phyloP scores from a whole-genome alignment of 2,329 filamentous ascomycete genomes.

The Rugonectria rugulosa region DNA sequence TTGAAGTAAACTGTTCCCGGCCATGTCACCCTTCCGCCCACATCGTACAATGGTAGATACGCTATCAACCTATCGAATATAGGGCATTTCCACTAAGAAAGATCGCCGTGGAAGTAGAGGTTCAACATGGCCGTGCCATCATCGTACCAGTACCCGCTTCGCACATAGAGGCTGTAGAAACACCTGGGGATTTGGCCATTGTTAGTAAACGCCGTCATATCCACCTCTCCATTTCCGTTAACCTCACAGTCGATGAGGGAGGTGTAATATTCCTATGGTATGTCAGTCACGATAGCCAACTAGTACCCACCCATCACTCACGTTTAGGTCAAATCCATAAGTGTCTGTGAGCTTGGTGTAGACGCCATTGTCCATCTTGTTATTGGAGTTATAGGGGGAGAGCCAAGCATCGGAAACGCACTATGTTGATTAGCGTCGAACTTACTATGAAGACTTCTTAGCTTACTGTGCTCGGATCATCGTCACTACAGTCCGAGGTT shows the following conservation, averaged over 20 bases:
- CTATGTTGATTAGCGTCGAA: neutral
- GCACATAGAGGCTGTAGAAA: slow-evolving; percentile 3
- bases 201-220: slow-evolving; percentile 1
- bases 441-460: neutral
- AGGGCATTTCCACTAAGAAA: too few relatives aligned
- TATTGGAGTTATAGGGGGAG: slow-evolving; percentile 4
- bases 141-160: slow-evolving; percentile 2
- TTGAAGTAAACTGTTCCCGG: too few relatives aligned
- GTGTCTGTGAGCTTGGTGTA: slow-evolving; percentile 8
- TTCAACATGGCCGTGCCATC: slow-evolving; percentile 8
- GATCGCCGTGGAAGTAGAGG: slow-evolving; percentile 1
- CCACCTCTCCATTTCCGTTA: slow-evolving; percentile 1
- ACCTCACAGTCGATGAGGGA: slow-evolving; percentile 8
- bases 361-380: slow-evolving; percentile 2
- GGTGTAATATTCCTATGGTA: neutral
- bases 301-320: neutral
- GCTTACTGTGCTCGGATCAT: slow-evolving; percentile 4
- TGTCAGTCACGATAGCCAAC: too few relatives aligned
- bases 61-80: too few relatives aligned
- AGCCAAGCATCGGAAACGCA: slow-evolving; percentile 4
- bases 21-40: too few relatives aligned
- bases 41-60: too few relatives aligned
- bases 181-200: neutral
- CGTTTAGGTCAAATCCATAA: neutral
- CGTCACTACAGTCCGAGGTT: neutral